A percentile compares a stretch with the other conserved stretches of the same genome.
Conservation (phyloP, 208 protist genomes). For the Leptomonas pyrrhocoris region DNA sequence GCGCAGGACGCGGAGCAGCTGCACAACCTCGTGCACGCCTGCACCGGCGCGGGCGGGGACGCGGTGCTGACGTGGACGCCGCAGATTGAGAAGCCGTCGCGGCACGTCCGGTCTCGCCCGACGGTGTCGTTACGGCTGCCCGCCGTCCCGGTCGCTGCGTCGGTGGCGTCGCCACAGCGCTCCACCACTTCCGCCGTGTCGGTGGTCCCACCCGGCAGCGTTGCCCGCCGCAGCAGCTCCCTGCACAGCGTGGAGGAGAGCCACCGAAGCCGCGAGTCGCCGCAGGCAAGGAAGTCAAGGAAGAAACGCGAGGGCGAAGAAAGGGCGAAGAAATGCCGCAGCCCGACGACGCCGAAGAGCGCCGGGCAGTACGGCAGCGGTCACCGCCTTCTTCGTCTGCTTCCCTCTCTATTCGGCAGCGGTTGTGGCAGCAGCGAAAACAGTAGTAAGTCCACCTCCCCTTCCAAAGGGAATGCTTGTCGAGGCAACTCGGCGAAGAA, state of each 20-base stretch:
- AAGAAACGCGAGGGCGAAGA: neutral
- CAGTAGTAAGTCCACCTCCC: neutral
- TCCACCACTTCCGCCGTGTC: neutral
- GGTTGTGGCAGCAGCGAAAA: neutral
- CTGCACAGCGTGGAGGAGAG: constrained; percentile 13
- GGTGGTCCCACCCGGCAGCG: neutral
- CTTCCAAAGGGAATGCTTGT: neutral
- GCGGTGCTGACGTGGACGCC: neutral
- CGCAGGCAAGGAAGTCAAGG: neutral
- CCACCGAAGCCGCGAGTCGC: neutral
- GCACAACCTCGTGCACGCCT: constrained; percentile 6
- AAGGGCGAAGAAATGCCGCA: neutral
- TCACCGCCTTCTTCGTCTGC: neutral
- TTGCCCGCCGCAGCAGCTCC: neutral
- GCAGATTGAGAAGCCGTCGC: neutral
- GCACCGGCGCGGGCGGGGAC: neutral
- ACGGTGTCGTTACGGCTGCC: constrained; percentile 18
- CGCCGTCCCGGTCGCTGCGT: neutral
- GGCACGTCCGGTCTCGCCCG: neutral
- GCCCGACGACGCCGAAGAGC: neutral
- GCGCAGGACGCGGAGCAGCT: neutral
- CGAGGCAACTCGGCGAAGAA: too few relatives aligned
- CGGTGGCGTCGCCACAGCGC: neutral
- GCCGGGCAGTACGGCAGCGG: neutral
- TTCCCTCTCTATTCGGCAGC: neutral